Evolutionary conservation across 345 rosid genomes (phyloP).

Genomic region (Acer campestre): DNA sequence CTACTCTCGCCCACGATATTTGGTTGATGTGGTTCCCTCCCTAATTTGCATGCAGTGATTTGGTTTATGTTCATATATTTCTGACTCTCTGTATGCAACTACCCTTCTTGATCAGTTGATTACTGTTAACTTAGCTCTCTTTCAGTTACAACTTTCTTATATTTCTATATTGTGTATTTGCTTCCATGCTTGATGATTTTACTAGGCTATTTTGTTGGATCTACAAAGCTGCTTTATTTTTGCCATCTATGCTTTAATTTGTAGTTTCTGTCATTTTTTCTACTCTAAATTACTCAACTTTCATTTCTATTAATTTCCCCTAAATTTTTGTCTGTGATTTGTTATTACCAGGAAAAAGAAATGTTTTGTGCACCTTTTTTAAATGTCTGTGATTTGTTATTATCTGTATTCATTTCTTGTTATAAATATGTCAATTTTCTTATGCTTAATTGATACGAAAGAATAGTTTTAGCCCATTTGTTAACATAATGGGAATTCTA

Average conservation of each 20-base stretch:
- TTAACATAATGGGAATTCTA: background rate
- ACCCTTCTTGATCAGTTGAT: background rate
- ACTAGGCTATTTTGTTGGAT: slow-evolving; percentile 16
- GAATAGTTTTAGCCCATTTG: background rate
- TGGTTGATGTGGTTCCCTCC: background rate
- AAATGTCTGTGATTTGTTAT: no score
- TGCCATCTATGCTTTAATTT: background rate
- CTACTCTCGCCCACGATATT: background rate
- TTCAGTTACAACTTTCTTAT: background rate
- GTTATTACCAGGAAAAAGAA: background rate
- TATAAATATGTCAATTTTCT: background rate
- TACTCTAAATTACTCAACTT: background rate
- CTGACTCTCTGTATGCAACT: background rate
- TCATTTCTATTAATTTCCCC: background rate
- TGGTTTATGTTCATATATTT: background rate
- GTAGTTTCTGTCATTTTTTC: no score
- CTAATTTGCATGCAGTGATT: slow-evolving; percentile 16
- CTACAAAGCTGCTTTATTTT: slow-evolving; percentile 8
- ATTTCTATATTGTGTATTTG: background rate
- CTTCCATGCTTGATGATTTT: background rate
- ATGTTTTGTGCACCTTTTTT: background rate
- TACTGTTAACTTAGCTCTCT: background rate
- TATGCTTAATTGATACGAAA: background rate
- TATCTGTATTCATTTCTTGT: background rate
- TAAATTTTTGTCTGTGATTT: slow-evolving; percentile 3